These are phyloP conservation scores for Porogramme epimiltina DNA, from an alignment of 1,284 basidiomycete genomes.

Conservation along the genomic window DNA sequence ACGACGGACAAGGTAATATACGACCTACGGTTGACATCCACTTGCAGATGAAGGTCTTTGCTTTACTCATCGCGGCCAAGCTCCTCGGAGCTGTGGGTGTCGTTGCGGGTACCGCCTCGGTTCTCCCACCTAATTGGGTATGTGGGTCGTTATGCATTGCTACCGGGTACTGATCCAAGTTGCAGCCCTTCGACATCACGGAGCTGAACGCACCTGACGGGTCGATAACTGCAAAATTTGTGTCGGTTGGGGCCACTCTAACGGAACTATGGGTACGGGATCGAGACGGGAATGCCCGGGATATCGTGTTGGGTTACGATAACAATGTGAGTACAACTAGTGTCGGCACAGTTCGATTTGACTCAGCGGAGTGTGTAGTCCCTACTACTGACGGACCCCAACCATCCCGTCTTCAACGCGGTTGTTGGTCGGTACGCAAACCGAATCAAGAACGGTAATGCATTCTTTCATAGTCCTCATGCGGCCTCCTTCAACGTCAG, in stretches of 20 bases:
- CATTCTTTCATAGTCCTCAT: neutral
- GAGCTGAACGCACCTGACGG: conserved; percentile 52
- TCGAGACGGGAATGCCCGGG: conserved; percentile 43
- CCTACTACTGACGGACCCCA: conserved; percentile 44
- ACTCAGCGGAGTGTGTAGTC: conserved; percentile 23
- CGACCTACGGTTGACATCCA: neutral
- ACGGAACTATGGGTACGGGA: conserved; percentile 56
- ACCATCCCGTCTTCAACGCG: conserved; percentile 51
- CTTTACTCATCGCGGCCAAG: neutral
- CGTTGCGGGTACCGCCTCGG: neutral
- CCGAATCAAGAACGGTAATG: conserved; percentile 50
- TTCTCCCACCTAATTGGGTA: conserved; percentile 17
- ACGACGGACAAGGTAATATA: neutral
- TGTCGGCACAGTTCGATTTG: neutral
- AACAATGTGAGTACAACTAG: conserved; percentile 40
- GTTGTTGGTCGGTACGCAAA: conserved; percentile 54
- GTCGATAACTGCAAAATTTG: conserved; percentile 54
- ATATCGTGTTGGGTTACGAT: conserved; percentile 56
- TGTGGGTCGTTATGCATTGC: neutral
- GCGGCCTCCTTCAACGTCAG: neutral
- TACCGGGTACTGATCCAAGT: neutral
- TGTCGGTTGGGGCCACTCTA: conserved; percentile 53
- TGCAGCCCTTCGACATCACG: conserved; percentile 47
- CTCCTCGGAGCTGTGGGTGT: neutral
- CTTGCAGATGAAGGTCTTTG: neutral